A percentile compares a stretch with the other conserved stretches of the same genome.
These are phyloP conservation scores for Suillus tomentosus DNA, from an alignment of 768 basidiomycete species.

Conservation along the genomic window DNA sequence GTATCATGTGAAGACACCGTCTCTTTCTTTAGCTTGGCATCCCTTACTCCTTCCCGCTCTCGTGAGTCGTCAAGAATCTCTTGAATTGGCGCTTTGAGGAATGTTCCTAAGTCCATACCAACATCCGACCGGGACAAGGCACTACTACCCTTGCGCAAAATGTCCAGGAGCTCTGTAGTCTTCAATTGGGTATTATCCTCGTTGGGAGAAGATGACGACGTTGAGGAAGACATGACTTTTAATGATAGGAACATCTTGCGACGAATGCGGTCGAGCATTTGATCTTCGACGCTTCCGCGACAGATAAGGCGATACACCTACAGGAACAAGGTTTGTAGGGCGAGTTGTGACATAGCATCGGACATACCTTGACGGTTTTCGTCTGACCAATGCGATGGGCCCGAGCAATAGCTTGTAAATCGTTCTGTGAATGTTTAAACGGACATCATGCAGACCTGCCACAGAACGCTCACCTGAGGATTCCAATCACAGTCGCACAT, in stretches of 20 bases:
- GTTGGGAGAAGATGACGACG: constrained; percentile 20
- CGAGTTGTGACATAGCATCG: background rate
- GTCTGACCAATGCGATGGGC: constrained; percentile 83
- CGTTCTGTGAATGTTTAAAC: constrained; percentile 48
- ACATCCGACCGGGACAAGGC: constrained; percentile 44
- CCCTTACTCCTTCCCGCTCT: constrained; percentile 42
- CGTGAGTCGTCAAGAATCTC: constrained; percentile 50
- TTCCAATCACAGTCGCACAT: constrained; percentile 78
- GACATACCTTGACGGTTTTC: constrained; percentile 60
- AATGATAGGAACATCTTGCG: constrained; percentile 68
- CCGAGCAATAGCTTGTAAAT: constrained; percentile 83
- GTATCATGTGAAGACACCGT: constrained; percentile 22
- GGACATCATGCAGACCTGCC: constrained; percentile 11
- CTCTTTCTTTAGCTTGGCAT: constrained; percentile 48
- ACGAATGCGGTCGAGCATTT: constrained; percentile 71
- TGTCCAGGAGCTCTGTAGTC: constrained; percentile 51
- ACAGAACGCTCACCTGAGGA: constrained; percentile 41
- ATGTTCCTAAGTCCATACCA: constrained; percentile 44
- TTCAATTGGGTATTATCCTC: constrained; percentile 36
- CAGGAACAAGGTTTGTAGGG: background rate
- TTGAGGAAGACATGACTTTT: constrained; percentile 57
- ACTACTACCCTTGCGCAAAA: constrained; percentile 59
- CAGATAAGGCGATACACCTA: constrained; percentile 60
- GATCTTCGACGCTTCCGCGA: constrained; percentile 72
- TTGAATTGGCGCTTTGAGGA: constrained; percentile 45